phyloP scores from a whole-genome alignment of 306 rosid genomes.

The Ziziphus jujuba region DNA sequence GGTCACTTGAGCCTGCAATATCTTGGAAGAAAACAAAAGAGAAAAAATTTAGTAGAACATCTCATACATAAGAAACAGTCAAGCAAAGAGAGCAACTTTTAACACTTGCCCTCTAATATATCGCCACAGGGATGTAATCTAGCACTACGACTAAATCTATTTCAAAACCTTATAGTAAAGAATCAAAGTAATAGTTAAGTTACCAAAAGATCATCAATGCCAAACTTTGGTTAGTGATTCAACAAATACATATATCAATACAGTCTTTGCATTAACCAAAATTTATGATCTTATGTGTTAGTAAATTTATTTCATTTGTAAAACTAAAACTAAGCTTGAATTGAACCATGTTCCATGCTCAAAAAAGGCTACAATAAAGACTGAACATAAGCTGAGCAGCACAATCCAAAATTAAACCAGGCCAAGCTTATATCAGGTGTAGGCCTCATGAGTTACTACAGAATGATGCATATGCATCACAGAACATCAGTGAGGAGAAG shows the following conservation, averaged over 20 bases:
- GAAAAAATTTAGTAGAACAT: conserved; percentile 19
- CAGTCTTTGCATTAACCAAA: too few species aligned
- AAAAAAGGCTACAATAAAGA: background rate
- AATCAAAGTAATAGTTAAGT: too few species aligned
- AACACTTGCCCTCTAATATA: conserved; percentile 9
- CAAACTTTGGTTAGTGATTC: background rate
- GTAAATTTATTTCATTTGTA: too few species aligned
- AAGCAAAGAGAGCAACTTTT: conserved; percentile 4
- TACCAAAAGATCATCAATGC: too few species aligned
- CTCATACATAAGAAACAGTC: conserved; percentile 11
- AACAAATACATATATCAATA: too few species aligned
- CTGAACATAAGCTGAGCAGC: background rate
- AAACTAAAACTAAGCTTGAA: conserved; percentile 1
- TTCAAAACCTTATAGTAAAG: too few species aligned
- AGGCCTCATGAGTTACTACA: background rate
- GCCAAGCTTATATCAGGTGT: background rate
- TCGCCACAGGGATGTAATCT: background rate
- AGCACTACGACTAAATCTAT: background rate
- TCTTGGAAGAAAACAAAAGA: conserved; percentile 16
- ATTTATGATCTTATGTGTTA: too few species aligned
- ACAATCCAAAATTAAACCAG: background rate
- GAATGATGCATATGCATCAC: conserved; percentile 7
- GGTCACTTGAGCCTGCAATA: conserved; percentile 50
- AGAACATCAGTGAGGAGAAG: conserved; percentile 5
- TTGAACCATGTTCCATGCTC: background rate